A percentile compares a stretch with the other conserved stretches of the same genome.
phyloP scores from a whole-genome alignment of 83 land plant species.

The Picea abies region DNA sequence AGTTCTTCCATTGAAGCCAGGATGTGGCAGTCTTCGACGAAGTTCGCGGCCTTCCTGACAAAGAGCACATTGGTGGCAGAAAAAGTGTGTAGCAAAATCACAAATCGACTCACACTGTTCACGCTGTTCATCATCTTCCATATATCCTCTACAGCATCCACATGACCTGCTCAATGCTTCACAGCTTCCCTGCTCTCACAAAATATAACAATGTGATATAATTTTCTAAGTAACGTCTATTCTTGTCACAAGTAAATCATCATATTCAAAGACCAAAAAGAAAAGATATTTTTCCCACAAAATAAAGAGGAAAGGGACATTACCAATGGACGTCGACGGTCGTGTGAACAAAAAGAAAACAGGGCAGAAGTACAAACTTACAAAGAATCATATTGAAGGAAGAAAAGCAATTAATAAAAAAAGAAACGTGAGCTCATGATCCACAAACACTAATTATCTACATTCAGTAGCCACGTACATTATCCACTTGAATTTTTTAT shows the following conservation, averaged over 20 bases:
- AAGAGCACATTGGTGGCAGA: slow-evolving; percentile 77
- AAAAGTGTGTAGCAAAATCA: slow-evolving; percentile 75
- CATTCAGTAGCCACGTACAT: no score
- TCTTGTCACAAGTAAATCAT: neutral
- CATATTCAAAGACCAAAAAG: neutral
- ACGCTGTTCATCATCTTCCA: slow-evolving; percentile 55
- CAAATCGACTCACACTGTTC: slow-evolving; percentile 68
- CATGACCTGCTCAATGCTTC: slow-evolving; percentile 59
- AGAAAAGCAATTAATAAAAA: no score
- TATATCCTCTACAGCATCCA: slow-evolving; percentile 56
- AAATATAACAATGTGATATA: neutral
- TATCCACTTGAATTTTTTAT: no score
- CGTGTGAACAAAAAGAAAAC: neutral
- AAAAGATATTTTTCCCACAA: neutral
- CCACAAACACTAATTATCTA: no score
- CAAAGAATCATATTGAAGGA: no score
- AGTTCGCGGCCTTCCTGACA: slow-evolving; percentile 94
- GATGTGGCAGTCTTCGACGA: slow-evolving; percentile 79
- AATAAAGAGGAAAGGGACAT: neutral
- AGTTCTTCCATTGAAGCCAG: slow-evolving; percentile 63
- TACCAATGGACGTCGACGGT: neutral
- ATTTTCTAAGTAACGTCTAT: neutral
- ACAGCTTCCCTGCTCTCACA: slow-evolving; percentile 60
- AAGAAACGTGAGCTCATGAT: no score
- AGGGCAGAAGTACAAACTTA: no score